A percentile compares a stretch with the other conserved stretches of the same genome.
Evolutionary conservation across 257 asterid species (phyloP).

Genomic region (Capsicum rhomboideum): DNA sequence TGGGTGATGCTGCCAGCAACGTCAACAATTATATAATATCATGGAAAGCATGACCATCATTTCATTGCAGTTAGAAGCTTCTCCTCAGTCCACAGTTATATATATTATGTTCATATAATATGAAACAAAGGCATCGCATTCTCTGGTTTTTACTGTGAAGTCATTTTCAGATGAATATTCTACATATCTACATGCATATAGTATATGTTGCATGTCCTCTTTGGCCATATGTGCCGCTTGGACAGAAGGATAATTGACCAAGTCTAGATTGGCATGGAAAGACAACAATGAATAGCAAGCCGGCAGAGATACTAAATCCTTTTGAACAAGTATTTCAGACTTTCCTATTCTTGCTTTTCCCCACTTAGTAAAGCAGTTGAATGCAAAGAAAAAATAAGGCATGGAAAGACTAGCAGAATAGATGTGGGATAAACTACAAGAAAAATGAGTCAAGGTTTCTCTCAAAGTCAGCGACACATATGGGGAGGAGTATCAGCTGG

Average conservation of each 20-base stretch:
- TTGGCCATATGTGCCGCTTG: constrained; percentile 8
- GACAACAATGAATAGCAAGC: background rate
- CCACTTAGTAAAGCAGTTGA: background rate
- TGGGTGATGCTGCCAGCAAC: background rate
- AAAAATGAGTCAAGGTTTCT: constrained; percentile 5
- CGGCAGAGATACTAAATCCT: constrained; percentile 8
- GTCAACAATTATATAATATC: background rate
- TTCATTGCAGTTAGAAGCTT: background rate
- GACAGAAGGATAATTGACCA: constrained; percentile 7
- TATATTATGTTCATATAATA: background rate
- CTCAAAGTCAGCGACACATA: constrained; percentile 10
- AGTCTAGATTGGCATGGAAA: constrained; percentile 5
- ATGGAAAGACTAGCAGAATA: background rate
- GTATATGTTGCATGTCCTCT: background rate
- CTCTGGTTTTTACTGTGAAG: background rate
- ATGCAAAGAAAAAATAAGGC: background rate
- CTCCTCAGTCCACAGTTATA: background rate
- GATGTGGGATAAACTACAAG: background rate
- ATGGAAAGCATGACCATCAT: background rate
- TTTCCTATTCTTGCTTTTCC: background rate
- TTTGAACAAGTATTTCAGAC: background rate
- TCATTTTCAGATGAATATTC: background rate
- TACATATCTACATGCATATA: background rate
- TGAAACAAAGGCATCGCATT: background rate
- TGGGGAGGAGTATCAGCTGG: constrained; percentile 31